These are phyloP conservation scores for Carallia brachiata DNA, from an alignment of 345 rosid genomes.

Conservation along the genomic window DNA sequence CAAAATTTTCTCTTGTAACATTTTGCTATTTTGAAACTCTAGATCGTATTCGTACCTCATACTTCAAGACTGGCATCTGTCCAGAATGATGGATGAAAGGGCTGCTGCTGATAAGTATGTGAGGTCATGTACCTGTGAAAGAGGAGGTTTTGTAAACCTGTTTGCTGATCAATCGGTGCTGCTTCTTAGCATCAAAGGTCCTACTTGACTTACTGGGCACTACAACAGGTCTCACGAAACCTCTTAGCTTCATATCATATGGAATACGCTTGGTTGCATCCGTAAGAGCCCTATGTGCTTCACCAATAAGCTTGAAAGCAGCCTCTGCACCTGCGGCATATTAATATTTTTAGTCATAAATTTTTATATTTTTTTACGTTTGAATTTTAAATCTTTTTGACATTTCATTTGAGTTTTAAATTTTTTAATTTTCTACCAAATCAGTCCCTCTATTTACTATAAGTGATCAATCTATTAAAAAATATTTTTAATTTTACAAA, in stretches of 20 bases:
- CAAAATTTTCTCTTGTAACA: too few relatives aligned
- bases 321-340: conserved; percentile 93
- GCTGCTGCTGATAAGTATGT: conserved; percentile 22
- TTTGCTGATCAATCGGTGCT: conserved; percentile 16
- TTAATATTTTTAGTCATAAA: too few relatives aligned
- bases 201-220: conserved; percentile 27
- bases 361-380: too few relatives aligned
- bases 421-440: too few relatives aligned
- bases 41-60: conserved; percentile 40
- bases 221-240: conserved; percentile 18
- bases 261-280: conserved; percentile 48
- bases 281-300: conserved; percentile 62
- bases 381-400: too few relatives aligned
- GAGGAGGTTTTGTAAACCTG: conserved; percentile 5
- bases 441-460: too few relatives aligned
- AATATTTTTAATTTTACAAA: too few relatives aligned
- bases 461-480: too few relatives aligned
- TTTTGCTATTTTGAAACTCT: conserved; percentile 22
- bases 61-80: conserved; percentile 60
- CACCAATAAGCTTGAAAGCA: conserved; percentile 86
- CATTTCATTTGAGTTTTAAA: too few relatives aligned
- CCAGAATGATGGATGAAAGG: conserved; percentile 51
- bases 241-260: conserved; percentile 54
- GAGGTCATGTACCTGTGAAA: conserved; percentile 23
- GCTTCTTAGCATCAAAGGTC: conserved; percentile 30